These are phyloP conservation scores for Gyrodon tennesseensis DNA, from an alignment of 1,284 basidiomycete species.

Conservation along the genomic window DNA sequence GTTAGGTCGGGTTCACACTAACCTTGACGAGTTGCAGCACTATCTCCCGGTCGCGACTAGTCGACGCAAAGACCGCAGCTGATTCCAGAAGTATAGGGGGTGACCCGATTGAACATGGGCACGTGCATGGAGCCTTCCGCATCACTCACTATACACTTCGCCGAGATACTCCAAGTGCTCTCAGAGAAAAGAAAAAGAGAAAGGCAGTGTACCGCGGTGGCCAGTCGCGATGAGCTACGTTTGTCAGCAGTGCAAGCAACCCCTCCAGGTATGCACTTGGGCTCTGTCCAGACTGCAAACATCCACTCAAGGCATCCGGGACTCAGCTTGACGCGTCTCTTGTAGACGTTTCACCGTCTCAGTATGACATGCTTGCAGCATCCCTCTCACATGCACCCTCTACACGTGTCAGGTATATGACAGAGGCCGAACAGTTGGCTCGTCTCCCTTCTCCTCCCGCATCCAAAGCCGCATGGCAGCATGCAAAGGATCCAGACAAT, in stretches of 20 bases:
- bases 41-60: not conserved
- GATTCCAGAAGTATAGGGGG: too few relatives aligned
- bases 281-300: constrained; percentile 13
- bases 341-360: constrained; percentile 77
- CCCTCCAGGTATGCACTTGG: constrained; percentile 62
- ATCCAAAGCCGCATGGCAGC: constrained; percentile 62
- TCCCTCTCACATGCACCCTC: constrained; percentile 62
- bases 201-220: not conserved
- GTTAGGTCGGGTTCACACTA: not conserved
- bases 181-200: not conserved
- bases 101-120: not conserved
- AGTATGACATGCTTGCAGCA: constrained; percentile 80
- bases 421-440: constrained; percentile 57
- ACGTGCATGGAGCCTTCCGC: constrained; percentile 12
- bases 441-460: constrained; percentile 59
- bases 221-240: constrained; percentile 57
- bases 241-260: constrained; percentile 87
- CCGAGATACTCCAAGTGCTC: not conserved
- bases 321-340: constrained; percentile 79
- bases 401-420: constrained; percentile 46
- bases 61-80: not conserved
- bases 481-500: constrained; percentile 48
- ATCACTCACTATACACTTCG: not conserved
- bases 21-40: constrained; percentile 1
- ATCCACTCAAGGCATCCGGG: constrained; percentile 32